phyloP scores from a whole-genome alignment of 805 yeast species.

The Metschnikowia colocasiae region DNA sequence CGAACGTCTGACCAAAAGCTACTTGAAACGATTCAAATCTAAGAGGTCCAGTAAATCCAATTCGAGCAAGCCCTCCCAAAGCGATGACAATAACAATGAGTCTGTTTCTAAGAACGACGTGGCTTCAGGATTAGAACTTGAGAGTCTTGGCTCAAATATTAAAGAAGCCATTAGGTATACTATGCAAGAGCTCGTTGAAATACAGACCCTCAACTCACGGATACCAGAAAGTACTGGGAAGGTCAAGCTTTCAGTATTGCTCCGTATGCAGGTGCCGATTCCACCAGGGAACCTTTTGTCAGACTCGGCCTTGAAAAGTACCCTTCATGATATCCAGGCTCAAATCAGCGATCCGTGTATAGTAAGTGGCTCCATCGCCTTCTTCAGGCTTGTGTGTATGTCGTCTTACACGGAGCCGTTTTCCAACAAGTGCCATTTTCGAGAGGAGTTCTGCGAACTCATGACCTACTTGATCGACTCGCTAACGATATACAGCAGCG shows the following conservation, averaged over 20 bases:
- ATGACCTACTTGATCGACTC: constrained; percentile 12
- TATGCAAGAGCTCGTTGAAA: constrained; percentile 4
- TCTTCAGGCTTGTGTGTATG: constrained; percentile 11
- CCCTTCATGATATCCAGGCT: constrained; percentile 4
- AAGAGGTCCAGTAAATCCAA: background rate
- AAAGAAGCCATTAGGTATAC: background rate
- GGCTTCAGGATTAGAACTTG: background rate
- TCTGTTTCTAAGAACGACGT: background rate
- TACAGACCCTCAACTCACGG: constrained; percentile 1
- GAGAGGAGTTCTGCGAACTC: constrained; percentile 10
- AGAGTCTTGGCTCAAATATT: background rate
- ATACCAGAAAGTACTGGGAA: constrained; percentile 4
- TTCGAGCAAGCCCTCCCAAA: background rate
- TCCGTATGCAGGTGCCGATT: constrained; percentile 1
- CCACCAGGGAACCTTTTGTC: background rate
- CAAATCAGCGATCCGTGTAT: constrained; percentile 4
- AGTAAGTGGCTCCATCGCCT: constrained; percentile 10
- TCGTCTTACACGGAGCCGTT: constrained; percentile 7
- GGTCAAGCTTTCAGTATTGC: constrained; percentile 11
- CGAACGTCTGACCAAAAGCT: background rate
- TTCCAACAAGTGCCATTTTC: constrained; percentile 12
- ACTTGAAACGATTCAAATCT: background rate
- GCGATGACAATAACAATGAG: background rate
- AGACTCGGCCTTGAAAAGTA: constrained; percentile 6
- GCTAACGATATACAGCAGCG: constrained; percentile 5